phyloP scores from a whole-genome alignment of 2,329 filamentous ascomycete genomes.

The Chalaropsis ovoidea region DNA sequence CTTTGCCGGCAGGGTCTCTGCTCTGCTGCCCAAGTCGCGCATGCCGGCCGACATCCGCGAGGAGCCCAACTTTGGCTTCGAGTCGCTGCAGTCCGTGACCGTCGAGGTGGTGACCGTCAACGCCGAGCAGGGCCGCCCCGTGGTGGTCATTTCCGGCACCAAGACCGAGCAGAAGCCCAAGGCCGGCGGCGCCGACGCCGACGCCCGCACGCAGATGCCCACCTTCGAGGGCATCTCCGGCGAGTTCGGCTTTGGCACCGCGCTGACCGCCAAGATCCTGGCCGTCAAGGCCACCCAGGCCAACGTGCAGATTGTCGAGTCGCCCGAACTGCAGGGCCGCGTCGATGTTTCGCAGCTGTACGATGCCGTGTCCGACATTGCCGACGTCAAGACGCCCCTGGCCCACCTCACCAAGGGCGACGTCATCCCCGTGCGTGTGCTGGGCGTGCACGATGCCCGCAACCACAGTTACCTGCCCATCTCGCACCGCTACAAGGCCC shows the following conservation, averaged over 20 bases:
- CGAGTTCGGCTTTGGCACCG: conserved; percentile 62
- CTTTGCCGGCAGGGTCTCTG: conserved; percentile 67
- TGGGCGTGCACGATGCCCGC: conserved; percentile 81
- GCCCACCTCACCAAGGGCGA: conserved; percentile 49
- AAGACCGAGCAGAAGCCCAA: conserved; percentile 36
- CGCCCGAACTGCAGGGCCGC: conserved; percentile 68
- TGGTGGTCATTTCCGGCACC: conserved; percentile 41
- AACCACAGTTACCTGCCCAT: conserved; percentile 89
- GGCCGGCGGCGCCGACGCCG: conserved; percentile 29
- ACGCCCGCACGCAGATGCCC: conserved; percentile 28
- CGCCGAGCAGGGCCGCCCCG: conserved; percentile 56
- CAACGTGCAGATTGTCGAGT: conserved; percentile 76
- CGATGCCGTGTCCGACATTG: conserved; percentile 77
- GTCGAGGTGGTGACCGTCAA: conserved; percentile 66
- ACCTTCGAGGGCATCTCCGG: conserved; percentile 39
- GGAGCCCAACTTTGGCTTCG: conserved; percentile 66
- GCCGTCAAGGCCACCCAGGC: conserved; percentile 85
- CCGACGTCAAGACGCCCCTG: conserved; percentile 72
- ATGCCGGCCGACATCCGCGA: conserved; percentile 59
- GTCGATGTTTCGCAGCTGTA: conserved; percentile 88
- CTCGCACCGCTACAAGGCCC: conserved; percentile 69
- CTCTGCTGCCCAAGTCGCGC: conserved; percentile 68
- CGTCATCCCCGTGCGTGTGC: conserved; percentile 60
- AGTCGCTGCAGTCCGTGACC: conserved; percentile 63
- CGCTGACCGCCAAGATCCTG: conserved; percentile 67